Percentiles rank a stretch among this genome's conserved stretches.
phyloP scores from a whole-genome alignment of 1,139 yeast genomes.

The Sugiyamaella neomexicana region DNA sequence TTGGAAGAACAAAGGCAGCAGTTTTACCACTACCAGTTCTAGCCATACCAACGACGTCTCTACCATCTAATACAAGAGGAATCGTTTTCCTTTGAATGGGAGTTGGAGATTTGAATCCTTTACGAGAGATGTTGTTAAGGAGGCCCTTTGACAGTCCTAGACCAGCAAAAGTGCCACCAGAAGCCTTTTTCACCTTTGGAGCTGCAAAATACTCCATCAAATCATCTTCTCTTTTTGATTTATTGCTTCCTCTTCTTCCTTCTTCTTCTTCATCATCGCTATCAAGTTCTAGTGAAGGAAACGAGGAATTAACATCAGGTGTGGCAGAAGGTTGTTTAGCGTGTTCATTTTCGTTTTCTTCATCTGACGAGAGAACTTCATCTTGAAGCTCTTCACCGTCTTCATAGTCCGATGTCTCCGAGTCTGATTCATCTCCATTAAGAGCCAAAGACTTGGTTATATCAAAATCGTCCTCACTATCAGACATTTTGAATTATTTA shows the following conservation, averaged over 20 bases:
- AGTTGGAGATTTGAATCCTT: constrained; percentile 93
- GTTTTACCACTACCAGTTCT: constrained; percentile 99
- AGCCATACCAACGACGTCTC: constrained; percentile 99
- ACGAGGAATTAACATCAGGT: constrained; percentile 34
- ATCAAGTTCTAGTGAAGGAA: constrained; percentile 65
- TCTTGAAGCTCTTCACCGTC: constrained; percentile 54
- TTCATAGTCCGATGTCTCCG: constrained; percentile 39
- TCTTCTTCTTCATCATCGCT: constrained; percentile 60
- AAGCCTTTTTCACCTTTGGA: constrained; percentile 60
- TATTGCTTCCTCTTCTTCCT: constrained; percentile 43
- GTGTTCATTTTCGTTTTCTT: constrained; percentile 40
- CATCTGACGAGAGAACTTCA: constrained; percentile 53
- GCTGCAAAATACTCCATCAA: constrained; percentile 50
- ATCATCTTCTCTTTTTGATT: constrained; percentile 44
- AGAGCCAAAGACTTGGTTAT: constrained; percentile 66
- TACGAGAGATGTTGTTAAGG: constrained; percentile 67
- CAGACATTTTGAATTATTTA: constrained; percentile 29
- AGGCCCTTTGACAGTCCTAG: constrained; percentile 81
- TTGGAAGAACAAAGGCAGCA: constrained; percentile 93
- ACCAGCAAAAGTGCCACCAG: constrained; percentile 77
- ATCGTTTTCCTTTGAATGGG: constrained; percentile 97
- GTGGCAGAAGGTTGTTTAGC: constrained; percentile 19
- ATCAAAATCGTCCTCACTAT: constrained; percentile 62
- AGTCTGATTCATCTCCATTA: constrained; percentile 42
- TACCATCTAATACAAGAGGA: constrained; percentile 79